Base-by-base conservation (phyloP, 2,329 filamentous ascomycete genomes). In the Ophiostoma piceae region DNA sequence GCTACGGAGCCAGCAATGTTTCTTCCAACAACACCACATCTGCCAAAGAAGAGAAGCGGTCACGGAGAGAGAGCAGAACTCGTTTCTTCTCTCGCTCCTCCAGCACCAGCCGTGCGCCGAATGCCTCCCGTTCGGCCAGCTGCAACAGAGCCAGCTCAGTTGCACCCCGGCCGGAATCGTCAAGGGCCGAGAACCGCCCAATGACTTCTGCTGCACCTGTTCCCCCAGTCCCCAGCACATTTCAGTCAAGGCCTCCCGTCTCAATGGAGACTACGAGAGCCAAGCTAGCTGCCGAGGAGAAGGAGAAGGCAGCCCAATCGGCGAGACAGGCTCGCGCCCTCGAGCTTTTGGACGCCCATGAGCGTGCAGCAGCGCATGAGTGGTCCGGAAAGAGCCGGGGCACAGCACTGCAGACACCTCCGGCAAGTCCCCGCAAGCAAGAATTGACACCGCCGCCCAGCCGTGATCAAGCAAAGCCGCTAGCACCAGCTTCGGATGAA, bases 11-110 rank as follows among this genome's bases (percentile, higher is more conserved):
- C 29, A 8, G 19, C 43, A 54, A 16, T 32, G 22, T 8, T 22
- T n/a, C 12, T 29, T 2, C 26, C 66, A 19, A 19, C 62, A 39
- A 26, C 29, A 7, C 19, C 12, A 39, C 35, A 1, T 54, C 70
- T 29, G 72, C 72, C 54, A 74, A 72, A 22, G 71, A 71, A 32
- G 67, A 69, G 69, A 73, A 74, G 71, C 67, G n/a, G 39, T 68
- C 73, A 62, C 73, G 69, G 26, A 67, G 68, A 39, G 67, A 71
- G 69, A 75, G 67, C 67, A 54, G 37, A 35, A 37, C 71, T 1
- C 54, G 69, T 11, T 70, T 70, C 32, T 70, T 70, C n/a, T 70
- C 66, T 9, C 32, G 71, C 14, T 72, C 71, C 2, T 57, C 67
- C 47, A 72, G 71, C 57, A 66, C 57, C 54, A 72, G 57, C 69